Base-by-base conservation (phyloP, 192 early-diverging fungal species). In the Dissophora globulifera region DNA sequence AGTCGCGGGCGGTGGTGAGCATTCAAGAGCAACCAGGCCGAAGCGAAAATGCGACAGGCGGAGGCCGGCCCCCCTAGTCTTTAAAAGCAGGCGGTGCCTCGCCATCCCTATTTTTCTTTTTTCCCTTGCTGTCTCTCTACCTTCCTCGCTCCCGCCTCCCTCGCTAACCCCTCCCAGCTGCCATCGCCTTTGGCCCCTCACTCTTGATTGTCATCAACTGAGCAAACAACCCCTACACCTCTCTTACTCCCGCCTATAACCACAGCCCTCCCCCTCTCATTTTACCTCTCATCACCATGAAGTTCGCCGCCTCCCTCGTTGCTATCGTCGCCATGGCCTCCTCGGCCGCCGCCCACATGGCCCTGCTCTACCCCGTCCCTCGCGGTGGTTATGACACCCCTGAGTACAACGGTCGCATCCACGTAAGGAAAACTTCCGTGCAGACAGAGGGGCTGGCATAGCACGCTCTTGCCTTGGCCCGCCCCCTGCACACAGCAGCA, bases 351-450 rank as follows among this genome's bases (percentile, higher is more conserved):
- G 71, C 79, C 29, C 79, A 81, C 31, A 52, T 48, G 20, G 50
- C 61, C 19, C 49, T 81, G 12, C 60, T 65, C 22, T 70, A 65
- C 53, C 79, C 79, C 29, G 61, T 62, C 32, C 60, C 71, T 33
- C 58, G 79, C 45, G 68, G 67, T 38, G 67, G 67, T n/a, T 49
- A 55, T 26, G 50, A 45, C 26, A 55, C 67, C 9, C 60, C 60
- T 41, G 42, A 60, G 22, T 70, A 70, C 58, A 61, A 70, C 33
- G 67, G 67, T 29, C 58, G 67, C 23, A 17, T 70, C 35, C 67
- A 70, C 35, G 67, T 70, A 70, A 54, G 67, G 26, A 17, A n/a
- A n/a, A n/a, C n/a, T n/a, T n/a, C n/a, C n/a, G n/a, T n/a, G n/a
- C n/a, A n/a, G n/a, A n/a, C n/a, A n/a, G n/a, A n/a, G n/a, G n/a